These are phyloP conservation scores for Monosporascus sp. DNA, from an alignment of 2,329 filamentous ascomycete genomes.

Conservation along the genomic window DNA sequence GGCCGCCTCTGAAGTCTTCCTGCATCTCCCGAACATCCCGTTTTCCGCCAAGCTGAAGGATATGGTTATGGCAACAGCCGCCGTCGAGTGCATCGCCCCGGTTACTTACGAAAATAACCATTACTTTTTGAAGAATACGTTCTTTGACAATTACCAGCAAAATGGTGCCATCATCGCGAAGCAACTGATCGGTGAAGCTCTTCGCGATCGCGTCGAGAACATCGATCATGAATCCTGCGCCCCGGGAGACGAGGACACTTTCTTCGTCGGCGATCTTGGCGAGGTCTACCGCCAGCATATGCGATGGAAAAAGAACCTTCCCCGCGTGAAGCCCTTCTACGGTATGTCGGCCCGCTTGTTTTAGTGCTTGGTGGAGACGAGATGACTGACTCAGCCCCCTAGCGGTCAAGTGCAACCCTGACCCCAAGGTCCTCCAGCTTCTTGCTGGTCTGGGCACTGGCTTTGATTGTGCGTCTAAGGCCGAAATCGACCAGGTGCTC, in stretches of 20 bases:
- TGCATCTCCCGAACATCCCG: slow-evolving; percentile 18
- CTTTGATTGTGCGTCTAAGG: slow-evolving; percentile 97
- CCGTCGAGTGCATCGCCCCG: slow-evolving; percentile 49
- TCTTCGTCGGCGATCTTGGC: slow-evolving; percentile 96
- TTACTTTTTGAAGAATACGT: slow-evolving; percentile 31
- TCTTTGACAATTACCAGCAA: slow-evolving; percentile 33
- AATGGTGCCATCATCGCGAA: slow-evolving; percentile 55
- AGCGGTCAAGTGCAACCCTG: slow-evolving; percentile 99
- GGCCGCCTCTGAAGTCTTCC: slow-evolving; percentile 11
- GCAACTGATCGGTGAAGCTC: slow-evolving; percentile 77
- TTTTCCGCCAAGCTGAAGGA: slow-evolving; percentile 35
- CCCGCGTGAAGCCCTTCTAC: slow-evolving; percentile 93
- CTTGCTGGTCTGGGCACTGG: slow-evolving; percentile 85
- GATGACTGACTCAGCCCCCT: slow-evolving; percentile 9
- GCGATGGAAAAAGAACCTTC: slow-evolving; percentile 93
- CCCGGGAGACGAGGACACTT: slow-evolving; percentile 91
- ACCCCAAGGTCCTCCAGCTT: slow-evolving; percentile 81
- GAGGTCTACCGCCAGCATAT: slow-evolving; percentile 98
- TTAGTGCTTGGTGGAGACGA: background rate
- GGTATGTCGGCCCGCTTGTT: slow-evolving; percentile 49
- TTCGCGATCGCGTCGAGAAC: slow-evolving; percentile 76
- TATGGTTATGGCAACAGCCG: slow-evolving; percentile 62
- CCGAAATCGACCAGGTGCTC: slow-evolving; percentile 90
- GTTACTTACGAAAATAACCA: slow-evolving; percentile 44
- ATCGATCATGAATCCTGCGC: slow-evolving; percentile 86